Evolutionary conservation across 2,329 filamentous ascomycete genomes (phyloP).

Genomic region (Ceratocystiopsis brevicomis): DNA sequence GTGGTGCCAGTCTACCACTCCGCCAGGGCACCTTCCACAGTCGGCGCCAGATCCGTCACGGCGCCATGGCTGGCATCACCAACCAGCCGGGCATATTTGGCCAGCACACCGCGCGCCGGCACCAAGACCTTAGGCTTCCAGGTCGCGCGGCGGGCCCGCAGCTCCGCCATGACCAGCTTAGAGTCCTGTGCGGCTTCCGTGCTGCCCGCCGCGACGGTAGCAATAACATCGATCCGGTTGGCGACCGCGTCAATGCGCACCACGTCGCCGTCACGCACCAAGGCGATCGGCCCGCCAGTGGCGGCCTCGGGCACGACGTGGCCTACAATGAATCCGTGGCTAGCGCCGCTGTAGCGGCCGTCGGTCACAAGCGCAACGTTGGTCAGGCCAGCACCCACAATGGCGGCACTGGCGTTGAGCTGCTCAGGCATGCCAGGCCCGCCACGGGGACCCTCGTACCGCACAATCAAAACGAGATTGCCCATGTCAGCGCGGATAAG

Average conservation of each 20-base stretch:
- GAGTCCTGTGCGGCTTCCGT: constrained; percentile 4
- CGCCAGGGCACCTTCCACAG: constrained; percentile 1
- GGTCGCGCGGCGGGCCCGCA: constrained; percentile 35
- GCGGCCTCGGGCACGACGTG: constrained; percentile 85
- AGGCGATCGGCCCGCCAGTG: constrained; percentile 69
- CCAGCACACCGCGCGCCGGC: constrained; percentile 67
- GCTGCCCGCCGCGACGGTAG: constrained; percentile 33
- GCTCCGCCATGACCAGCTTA: constrained; percentile 26
- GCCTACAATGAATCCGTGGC: constrained; percentile 83
- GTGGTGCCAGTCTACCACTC: constrained; percentile 3
- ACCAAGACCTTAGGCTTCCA: constrained; percentile 52
- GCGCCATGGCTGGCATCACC: constrained; percentile 84
- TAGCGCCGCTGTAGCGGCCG: constrained; percentile 72
- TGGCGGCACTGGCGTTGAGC: constrained; percentile 67
- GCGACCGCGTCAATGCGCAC: constrained; percentile 73
- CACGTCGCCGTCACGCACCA: constrained; percentile 62
- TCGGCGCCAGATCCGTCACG: constrained; percentile 47
- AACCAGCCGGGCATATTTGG: constrained; percentile 77
- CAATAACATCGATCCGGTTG: constrained; percentile 50
- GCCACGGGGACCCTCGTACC: constrained; percentile 85
- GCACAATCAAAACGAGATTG: constrained; percentile 74
- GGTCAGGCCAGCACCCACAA: constrained; percentile 77
- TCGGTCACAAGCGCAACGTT: constrained; percentile 88
- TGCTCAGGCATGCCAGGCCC: constrained; percentile 95
- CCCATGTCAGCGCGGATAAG: constrained; percentile 34